These are phyloP conservation scores for Lenwebbia sp. DNA, from an alignment of 345 rosid species.

Conservation along the genomic window DNA sequence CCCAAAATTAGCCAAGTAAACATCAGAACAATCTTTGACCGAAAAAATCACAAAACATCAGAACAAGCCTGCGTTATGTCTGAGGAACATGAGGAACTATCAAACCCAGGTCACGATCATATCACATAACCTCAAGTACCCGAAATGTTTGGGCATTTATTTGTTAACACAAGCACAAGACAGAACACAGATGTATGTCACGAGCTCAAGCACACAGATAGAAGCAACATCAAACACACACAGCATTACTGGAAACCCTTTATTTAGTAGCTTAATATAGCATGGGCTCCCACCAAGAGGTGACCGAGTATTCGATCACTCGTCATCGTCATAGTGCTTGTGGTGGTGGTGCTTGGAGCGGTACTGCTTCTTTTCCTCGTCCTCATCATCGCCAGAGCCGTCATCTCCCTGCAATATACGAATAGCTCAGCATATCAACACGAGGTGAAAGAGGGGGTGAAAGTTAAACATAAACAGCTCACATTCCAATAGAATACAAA, in stretches of 20 bases:
- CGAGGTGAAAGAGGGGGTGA: not conserved
- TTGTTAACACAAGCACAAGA: not conserved
- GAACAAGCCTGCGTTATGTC: not conserved
- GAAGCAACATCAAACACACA: not conserved
- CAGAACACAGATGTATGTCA: not conserved
- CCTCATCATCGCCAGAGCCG: conserved; percentile 33
- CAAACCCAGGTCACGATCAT: not conserved
- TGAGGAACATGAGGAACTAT: not conserved
- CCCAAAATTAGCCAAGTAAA: not conserved
- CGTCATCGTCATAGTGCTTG: conserved; percentile 49
- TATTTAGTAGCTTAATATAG: conserved; percentile 31
- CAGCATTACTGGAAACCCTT: conserved; percentile 1
- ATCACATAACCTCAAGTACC: not conserved
- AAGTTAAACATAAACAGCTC: not conserved
- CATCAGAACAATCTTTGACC: not conserved
- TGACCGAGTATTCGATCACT: conserved; percentile 14
- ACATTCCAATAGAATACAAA: not conserved
- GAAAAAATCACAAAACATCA: too few species aligned
- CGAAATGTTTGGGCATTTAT: not conserved
- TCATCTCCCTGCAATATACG: conserved; percentile 48
- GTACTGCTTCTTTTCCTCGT: conserved; percentile 33
- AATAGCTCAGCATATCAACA: not conserved
- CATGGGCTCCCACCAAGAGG: conserved; percentile 15
- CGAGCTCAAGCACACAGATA: not conserved
- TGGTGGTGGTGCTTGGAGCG: conserved; percentile 36